phyloP scores from a whole-genome alignment of 495 filamentous ascomycete species.

The Extremus antarcticus region DNA sequence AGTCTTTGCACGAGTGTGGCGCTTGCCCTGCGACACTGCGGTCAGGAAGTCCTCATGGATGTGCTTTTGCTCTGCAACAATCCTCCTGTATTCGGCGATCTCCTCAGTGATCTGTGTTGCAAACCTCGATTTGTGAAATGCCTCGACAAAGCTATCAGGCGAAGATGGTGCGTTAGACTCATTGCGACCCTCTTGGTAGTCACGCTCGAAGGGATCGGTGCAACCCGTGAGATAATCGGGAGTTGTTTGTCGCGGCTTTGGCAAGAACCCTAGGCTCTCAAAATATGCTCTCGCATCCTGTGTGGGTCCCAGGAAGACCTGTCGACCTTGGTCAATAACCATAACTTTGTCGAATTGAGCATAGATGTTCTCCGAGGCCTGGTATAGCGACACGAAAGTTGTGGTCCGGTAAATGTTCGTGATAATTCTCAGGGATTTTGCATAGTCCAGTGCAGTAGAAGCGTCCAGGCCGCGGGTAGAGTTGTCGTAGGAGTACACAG shows the following conservation, averaged over 20 bases:
- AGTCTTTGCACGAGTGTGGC: conserved; percentile 55
- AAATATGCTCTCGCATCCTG: conserved; percentile 66
- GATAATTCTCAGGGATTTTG: conserved; percentile 63
- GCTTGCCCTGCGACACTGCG: conserved; percentile 69
- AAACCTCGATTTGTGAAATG: conserved; percentile 55
- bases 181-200: conserved; percentile 55
- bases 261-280: conserved; percentile 66
- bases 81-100: conserved; percentile 54
- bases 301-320: conserved; percentile 72
- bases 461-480: conserved; percentile 74
- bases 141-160: conserved; percentile 51
- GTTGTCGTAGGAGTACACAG: conserved; percentile 74
- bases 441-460: conserved; percentile 65
- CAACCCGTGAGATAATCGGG: conserved; percentile 78
- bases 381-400: conserved; percentile 73
- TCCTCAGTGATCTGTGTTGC: conserved; percentile 47
- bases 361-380: conserved; percentile 78
- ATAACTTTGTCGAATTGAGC: conserved; percentile 78
- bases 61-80: conserved; percentile 49
- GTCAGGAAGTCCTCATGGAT: conserved; percentile 62
- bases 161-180: conserved; percentile 53
- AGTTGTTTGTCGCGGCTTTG: conserved; percentile 72
- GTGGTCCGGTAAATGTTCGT: conserved; percentile 70
- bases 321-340: conserved; percentile 65
- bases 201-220: conserved; percentile 72